phyloP scores from a whole-genome alignment of 345 rosid species.

The Eutrema yunnanense region DNA sequence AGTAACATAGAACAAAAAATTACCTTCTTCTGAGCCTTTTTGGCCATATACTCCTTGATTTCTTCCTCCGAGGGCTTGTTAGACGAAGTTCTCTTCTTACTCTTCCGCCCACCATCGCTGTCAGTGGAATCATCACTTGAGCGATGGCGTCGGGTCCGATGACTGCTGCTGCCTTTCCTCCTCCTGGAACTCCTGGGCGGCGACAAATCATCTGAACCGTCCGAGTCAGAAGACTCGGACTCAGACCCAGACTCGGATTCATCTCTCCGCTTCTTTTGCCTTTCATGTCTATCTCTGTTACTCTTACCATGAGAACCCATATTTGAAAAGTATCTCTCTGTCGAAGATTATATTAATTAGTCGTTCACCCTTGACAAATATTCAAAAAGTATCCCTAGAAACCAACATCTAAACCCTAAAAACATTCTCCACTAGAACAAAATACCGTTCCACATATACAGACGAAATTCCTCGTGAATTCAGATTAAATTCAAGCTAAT shows the following conservation, averaged over 20 bases:
- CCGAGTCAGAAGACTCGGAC: conserved; percentile 32
- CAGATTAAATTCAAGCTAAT: not conserved
- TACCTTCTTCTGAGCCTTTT: conserved; percentile 84
- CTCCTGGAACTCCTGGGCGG: conserved; percentile 37
- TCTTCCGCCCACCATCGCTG: conserved; percentile 35
- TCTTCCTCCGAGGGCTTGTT: conserved; percentile 50
- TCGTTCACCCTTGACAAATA: not conserved
- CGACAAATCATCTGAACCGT: conserved; percentile 21
- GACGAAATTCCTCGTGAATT: not conserved
- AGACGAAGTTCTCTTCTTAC: conserved; percentile 45
- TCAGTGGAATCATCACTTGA: conserved; percentile 29
- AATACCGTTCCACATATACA: not conserved
- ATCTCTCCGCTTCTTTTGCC: conserved; percentile 23
- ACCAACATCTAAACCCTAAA: not conserved
- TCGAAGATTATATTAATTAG: not conserved
- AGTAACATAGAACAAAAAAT: not conserved
- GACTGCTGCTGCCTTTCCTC: conserved; percentile 27
- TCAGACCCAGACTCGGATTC: conserved; percentile 28
- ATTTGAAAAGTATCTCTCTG: not conserved
- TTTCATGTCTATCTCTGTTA: conserved; percentile 10
- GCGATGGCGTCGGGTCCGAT: conserved; percentile 18
- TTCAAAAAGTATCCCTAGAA: not conserved
- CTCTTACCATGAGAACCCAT: conserved; percentile 23
- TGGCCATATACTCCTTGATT: conserved; percentile 63
- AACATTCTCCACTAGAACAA: not conserved